phyloP scores from a whole-genome alignment of 164 flowering plant genomes.

The Protea cynaroides region DNA sequence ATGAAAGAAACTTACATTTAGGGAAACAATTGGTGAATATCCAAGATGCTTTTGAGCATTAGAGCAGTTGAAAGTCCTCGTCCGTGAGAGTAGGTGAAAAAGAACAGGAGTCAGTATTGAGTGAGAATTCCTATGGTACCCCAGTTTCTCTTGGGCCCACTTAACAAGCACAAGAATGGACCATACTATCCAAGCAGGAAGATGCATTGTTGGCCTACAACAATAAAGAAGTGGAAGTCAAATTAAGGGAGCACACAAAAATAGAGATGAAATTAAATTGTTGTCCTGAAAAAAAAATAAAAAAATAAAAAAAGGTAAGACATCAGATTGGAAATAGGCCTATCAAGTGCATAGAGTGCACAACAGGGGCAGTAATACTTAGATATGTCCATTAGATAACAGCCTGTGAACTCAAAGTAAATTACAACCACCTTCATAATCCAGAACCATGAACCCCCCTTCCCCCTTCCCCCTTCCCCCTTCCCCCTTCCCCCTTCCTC shows the following conservation, averaged over 20 bases:
- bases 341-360: too few species aligned
- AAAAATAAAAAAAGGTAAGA: too few species aligned
- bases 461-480: too few species aligned
- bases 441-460: too few species aligned
- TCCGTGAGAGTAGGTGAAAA: conserved; percentile 40
- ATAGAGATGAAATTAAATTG: neutral
- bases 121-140: conserved; percentile 13
- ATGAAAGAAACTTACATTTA: conserved; percentile 39
- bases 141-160: conserved; percentile 36
- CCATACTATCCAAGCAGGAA: conserved; percentile 43
- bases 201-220: conserved; percentile 58
- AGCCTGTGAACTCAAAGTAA: too few species aligned
- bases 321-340: too few species aligned
- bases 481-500: too few species aligned
- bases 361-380: too few species aligned
- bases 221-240: conserved; percentile 2
- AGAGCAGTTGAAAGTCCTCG: conserved; percentile 62
- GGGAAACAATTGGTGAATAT: conserved; percentile 65
- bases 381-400: too few species aligned
- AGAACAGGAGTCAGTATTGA: conserved; percentile 23
- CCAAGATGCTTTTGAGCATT: conserved; percentile 60
- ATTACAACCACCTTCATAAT: too few species aligned
- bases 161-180: conserved; percentile 30
- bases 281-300: too few species aligned
- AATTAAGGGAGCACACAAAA: neutral